These are phyloP conservation scores for Botrytis cinerea DNA, from an alignment of 2,329 filamentous ascomycete species.

Conservation along the genomic window DNA sequence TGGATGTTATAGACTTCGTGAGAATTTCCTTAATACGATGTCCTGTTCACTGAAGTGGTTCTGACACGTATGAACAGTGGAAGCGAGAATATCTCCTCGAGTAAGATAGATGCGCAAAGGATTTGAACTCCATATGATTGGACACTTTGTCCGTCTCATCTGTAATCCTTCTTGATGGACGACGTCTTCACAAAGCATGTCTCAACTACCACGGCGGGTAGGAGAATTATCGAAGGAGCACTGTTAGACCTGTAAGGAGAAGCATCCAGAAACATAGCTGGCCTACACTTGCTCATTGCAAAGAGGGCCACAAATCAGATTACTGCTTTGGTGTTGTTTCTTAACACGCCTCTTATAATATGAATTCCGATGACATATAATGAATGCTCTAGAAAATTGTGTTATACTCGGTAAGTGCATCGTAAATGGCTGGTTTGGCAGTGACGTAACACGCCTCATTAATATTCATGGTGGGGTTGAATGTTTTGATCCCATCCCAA, in stretches of 20 bases:
- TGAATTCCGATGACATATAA: not conserved
- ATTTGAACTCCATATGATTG: not conserved
- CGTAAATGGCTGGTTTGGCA: not conserved
- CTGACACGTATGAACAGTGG: slow-evolving; percentile 15
- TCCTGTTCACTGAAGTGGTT: not conserved
- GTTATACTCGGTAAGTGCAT: not conserved
- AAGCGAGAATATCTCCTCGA: slow-evolving; percentile 26
- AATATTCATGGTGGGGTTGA: slow-evolving; percentile 1
- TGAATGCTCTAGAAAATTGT: not conserved
- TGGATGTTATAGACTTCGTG: slow-evolving; percentile 38
- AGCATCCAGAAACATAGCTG: slow-evolving; percentile 1
- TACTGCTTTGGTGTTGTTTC: not conserved
- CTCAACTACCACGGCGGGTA: not conserved
- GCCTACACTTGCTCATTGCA: not conserved
- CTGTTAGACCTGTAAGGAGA: not conserved
- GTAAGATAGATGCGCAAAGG: slow-evolving; percentile 16
- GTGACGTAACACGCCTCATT: slow-evolving; percentile 1
- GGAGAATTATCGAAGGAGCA: not conserved
- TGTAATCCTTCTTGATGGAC: not conserved
- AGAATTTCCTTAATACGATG: not conserved
- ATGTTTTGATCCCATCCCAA: not conserved
- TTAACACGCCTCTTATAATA: not conserved
- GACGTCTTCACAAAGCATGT: not conserved
- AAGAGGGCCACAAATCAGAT: no score
- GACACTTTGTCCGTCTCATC: not conserved